Evolutionary conservation across 371 early-diverging fungal genomes (phyloP).

Genomic region (Mortierella sp.): DNA sequence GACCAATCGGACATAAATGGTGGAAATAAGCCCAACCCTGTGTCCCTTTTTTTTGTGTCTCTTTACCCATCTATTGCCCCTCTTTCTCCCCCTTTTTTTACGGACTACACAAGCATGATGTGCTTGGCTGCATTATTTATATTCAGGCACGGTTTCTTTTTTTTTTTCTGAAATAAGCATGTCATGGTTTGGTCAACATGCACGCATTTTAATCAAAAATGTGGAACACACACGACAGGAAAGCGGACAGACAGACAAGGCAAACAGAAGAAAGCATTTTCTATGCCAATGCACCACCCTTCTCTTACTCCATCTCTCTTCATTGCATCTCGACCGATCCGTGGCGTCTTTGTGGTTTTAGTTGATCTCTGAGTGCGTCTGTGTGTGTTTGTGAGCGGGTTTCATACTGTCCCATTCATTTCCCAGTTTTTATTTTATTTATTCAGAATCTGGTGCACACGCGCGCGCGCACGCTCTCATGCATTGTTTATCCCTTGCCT

Average conservation of each 20-base stretch:
- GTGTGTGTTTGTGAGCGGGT: not conserved
- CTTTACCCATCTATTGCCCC: not conserved
- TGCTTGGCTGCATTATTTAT: not conserved
- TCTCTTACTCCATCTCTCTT: too few relatives aligned
- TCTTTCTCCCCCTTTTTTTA: not conserved
- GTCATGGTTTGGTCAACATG: not conserved
- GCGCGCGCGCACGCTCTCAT: not conserved
- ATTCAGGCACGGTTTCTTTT: not conserved
- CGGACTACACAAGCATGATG: constrained; percentile 5
- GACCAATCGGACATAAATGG: not conserved
- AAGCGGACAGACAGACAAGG: not conserved
- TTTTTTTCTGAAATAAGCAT: not conserved
- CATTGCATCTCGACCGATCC: not conserved
- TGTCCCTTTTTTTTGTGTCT: not conserved
- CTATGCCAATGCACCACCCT: not conserved
- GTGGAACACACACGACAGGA: not conserved
- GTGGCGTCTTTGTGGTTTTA: not conserved
- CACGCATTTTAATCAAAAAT: not conserved
- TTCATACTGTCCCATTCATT: not conserved
- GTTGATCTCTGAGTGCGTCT: not conserved
- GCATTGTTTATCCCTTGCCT: constrained; percentile 2
- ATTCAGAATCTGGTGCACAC: not conserved
- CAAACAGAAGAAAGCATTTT: not conserved
- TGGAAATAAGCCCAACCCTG: constrained; percentile 7
- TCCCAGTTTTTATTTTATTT: not conserved